A percentile compares a stretch with the other conserved stretches of the same genome.
Evolutionary conservation across 176 grass and related monocot genomes (phyloP).

Genomic region (Panicum miliaceum): DNA sequence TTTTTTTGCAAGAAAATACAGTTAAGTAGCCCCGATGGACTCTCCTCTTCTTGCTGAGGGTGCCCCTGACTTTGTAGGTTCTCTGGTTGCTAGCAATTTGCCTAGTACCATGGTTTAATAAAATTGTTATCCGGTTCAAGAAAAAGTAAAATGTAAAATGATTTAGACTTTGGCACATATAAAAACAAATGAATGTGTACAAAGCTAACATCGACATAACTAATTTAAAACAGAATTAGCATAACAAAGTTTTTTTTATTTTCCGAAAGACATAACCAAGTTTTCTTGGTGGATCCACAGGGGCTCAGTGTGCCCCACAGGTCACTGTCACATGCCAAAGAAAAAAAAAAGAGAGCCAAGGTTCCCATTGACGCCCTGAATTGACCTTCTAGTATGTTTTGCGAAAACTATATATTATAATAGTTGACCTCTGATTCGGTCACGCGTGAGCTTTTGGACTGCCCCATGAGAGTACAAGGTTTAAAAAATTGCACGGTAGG

Average conservation of each 20-base stretch:
- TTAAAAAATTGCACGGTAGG: not conserved
- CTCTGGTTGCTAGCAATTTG: too few relatives aligned
- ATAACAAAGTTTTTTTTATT: not conserved
- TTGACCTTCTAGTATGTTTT: not conserved
- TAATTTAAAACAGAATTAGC: not conserved
- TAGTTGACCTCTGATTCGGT: not conserved
- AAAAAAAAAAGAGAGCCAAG: too few relatives aligned
- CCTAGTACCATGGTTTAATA: too few relatives aligned
- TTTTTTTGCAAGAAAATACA: not conserved
- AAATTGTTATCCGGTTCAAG: too few relatives aligned
- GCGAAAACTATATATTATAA: too few relatives aligned
- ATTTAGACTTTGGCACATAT: too few relatives aligned
- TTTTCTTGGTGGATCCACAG: not conserved
- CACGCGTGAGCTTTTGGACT: constrained; percentile 23
- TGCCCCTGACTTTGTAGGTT: too few relatives aligned
- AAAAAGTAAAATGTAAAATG: too few relatives aligned
- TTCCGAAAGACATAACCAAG: not conserved
- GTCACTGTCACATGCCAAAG: not conserved
- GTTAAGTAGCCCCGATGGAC: too few relatives aligned
- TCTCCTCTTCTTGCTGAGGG: too few relatives aligned
- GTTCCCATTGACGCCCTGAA: not conserved
- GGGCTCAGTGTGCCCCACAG: not conserved
- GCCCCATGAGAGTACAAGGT: not conserved
- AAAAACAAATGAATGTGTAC: too few relatives aligned
- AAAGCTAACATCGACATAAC: not conserved